phyloP scores from a whole-genome alignment of 2,329 filamentous ascomycete genomes.

The Aspergillus felis region DNA sequence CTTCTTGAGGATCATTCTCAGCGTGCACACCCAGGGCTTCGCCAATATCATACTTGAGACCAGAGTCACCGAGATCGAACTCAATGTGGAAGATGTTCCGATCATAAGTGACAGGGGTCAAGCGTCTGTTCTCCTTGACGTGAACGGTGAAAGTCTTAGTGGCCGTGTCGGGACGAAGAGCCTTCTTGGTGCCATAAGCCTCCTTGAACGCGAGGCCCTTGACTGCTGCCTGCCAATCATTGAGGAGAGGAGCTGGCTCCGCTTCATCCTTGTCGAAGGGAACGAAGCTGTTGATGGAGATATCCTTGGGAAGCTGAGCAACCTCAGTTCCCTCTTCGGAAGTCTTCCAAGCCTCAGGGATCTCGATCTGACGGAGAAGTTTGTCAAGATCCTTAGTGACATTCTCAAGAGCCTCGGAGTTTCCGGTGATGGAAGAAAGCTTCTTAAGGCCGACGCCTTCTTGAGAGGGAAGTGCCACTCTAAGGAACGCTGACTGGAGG shows the following conservation, averaged over 20 bases:
- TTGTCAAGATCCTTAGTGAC: conserved; percentile 59
- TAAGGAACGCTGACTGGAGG: conserved; percentile 77
- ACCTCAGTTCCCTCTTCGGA: conserved; percentile 47
- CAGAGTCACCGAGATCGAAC: conserved; percentile 88
- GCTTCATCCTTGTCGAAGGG: conserved; percentile 71
- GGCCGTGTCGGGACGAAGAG: conserved; percentile 77
- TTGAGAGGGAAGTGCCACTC: conserved; percentile 65
- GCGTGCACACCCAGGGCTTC: conserved; percentile 96
- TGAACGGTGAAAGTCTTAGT: conserved; percentile 83
- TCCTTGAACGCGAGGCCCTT: conserved; percentile 93
- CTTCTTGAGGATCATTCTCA: conserved; percentile 78
- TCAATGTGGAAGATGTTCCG: conserved; percentile 99
- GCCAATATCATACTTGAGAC: conserved; percentile 92
- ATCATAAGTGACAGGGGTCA: conserved; percentile 85
- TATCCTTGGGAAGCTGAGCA: conserved; percentile 55
- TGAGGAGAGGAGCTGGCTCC: conserved; percentile 64
- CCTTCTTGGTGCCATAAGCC: conserved; percentile 70
- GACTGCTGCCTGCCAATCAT: conserved; percentile 77
- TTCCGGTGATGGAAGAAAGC: conserved; percentile 58
- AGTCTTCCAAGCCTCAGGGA: conserved; percentile 77
- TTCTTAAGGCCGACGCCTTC: conserved; percentile 63
- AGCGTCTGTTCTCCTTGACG: conserved; percentile 91
- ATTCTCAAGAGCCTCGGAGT: conserved; percentile 60
- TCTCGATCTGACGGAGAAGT: conserved; percentile 67
- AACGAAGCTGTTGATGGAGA: conserved; percentile 77